phyloP scores from a whole-genome alignment of 2,329 filamentous ascomycete species.

The Trichoderma aggressivum region DNA sequence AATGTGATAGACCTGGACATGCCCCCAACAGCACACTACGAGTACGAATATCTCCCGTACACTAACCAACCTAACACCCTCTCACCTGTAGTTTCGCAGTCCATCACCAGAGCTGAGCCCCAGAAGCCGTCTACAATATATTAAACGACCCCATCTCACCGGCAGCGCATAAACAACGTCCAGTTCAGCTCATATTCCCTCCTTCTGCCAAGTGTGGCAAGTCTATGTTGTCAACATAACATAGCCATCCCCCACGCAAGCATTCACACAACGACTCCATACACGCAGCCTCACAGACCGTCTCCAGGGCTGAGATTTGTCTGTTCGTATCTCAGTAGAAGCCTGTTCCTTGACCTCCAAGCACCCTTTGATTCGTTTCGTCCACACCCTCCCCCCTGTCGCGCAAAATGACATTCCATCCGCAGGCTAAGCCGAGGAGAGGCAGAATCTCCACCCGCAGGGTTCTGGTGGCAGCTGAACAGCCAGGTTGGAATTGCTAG shows the following conservation, averaged over 20 bases:
- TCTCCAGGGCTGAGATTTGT: background rate
- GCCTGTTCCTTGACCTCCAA: background rate
- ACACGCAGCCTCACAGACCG: background rate
- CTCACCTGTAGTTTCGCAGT: background rate
- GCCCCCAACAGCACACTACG: background rate
- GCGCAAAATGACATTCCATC: constrained; percentile 5
- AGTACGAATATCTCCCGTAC: background rate
- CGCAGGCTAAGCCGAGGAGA: constrained; percentile 3
- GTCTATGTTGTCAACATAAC: background rate
- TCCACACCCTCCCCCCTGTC: background rate
- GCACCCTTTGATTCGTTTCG: background rate
- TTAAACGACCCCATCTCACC: constrained; percentile 1
- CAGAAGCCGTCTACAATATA: background rate
- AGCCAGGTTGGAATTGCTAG: background rate
- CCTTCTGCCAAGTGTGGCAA: background rate
- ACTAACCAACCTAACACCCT: background rate
- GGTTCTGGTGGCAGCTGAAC: constrained; percentile 5
- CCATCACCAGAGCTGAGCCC: background rate
- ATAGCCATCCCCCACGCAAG: background rate
- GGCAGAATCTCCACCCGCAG: background rate
- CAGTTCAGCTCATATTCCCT: constrained; percentile 1
- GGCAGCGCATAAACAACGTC: background rate
- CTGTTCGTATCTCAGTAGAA: constrained; percentile 1
- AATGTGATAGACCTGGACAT: background rate
- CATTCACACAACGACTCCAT: background rate